Evolutionary conservation across 371 early-diverging fungal genomes (phyloP), one percentile per base, ranked within the genome.

Genomic region (Apophysomyces elegans): DNA sequence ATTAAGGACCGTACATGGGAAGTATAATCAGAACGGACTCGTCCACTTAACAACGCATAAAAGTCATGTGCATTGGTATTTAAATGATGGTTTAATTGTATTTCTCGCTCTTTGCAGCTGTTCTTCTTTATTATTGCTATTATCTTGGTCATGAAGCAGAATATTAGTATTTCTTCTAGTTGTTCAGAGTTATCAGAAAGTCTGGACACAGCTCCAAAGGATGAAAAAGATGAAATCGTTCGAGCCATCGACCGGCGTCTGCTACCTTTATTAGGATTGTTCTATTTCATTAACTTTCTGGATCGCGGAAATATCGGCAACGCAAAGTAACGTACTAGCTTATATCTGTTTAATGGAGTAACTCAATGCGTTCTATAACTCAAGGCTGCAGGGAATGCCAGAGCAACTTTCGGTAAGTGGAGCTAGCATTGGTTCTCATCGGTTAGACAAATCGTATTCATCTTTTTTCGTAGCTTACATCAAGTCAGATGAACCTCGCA

Each of bases 221-320:
- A 62, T 9, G 32, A 69, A 41, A 66, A 70, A 44, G 66, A 68
- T 35, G 64, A 60, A 36, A 37, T 77, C 5, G 61, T 72, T 14
- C 59, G 62, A 43, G 63, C 43, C 6, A 46, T 77, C 11, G 78
- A 77, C 56, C 58, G 38, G n/a, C 66, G 64, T 11, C 67, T 75
- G 26, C 64, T 78, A 61, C 70, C 73, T 4, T 56, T 75, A 12
- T 62, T 78, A 35, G 71, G 78, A 37, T 12, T 78, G 12, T 71
- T 78, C 56, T 78, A 78, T 16, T 75, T 75, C 63, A 61, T 65
- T n/a, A 71, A 73, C 54, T 70, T 59, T 56, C 65, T 76, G 32
- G 78, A 78, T 65, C 61, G 78, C 7, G 71, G 69, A 1, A 78
- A 75, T 44, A 78, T 78, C 43, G 75, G 78, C 39, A 72, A 75